Evolutionary conservation across 163 green algal genomes (phyloP).

Genomic region (Coccomyxa subellipsoidea): DNA sequence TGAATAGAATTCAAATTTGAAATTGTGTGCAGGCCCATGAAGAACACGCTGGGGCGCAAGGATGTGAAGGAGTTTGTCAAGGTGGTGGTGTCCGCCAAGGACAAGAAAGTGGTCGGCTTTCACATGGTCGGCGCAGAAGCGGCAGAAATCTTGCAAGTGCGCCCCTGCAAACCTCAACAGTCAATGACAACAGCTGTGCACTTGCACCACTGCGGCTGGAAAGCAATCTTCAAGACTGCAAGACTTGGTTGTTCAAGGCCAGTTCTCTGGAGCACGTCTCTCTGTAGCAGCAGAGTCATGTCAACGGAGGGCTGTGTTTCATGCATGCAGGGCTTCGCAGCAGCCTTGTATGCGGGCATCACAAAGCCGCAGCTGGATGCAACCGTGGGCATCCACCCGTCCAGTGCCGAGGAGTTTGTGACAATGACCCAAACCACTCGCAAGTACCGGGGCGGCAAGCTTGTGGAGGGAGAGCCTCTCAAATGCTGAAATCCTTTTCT

Average conservation of each 20-base stretch:
- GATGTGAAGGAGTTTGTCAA: conserved; percentile 73
- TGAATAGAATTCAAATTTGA: no score
- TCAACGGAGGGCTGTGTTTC: no score
- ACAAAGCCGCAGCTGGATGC: conserved; percentile 87
- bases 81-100: conserved; percentile 70
- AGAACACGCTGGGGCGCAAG: conserved; percentile 49
- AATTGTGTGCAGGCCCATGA: conserved; percentile 52
- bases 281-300: no score
- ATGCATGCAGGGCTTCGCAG: conserved; percentile 79
- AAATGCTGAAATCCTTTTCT: background rate
- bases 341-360: conserved; percentile 81
- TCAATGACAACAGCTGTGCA: no score
- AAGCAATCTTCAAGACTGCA: no score
- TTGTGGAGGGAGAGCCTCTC: background rate
- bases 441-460: conserved; percentile 7
- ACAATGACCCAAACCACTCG: conserved; percentile 71
- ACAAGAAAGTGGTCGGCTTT: conserved; percentile 70
- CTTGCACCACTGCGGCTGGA: no score
- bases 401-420: conserved; percentile 87
- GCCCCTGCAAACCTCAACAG: background rate
- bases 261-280: no score
- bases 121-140: conserved; percentile 66
- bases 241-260: no score
- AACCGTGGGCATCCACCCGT: conserved; percentile 87
- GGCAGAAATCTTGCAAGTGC: conserved; percentile 60